These are phyloP conservation scores for Hygrophorus pudorinus DNA, from an alignment of 768 basidiomycete genomes.

Conservation along the genomic window DNA sequence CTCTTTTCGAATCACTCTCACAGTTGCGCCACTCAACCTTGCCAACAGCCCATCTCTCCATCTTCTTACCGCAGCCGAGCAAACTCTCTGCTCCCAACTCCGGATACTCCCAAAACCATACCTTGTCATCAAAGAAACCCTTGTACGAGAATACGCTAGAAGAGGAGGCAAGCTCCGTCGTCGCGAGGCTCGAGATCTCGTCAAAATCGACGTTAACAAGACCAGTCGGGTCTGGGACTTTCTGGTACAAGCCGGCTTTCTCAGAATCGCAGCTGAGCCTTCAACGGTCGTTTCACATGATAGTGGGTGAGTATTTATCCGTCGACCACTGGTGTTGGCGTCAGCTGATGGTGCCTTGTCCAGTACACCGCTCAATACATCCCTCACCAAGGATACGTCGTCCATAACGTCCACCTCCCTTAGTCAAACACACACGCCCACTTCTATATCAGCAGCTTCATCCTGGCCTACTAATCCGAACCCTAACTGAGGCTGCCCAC, in stretches of 20 bases:
- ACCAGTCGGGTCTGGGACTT: slow-evolving; percentile 91
- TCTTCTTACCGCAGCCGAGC: slow-evolving; percentile 82
- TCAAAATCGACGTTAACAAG: slow-evolving; percentile 92
- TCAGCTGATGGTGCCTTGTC: too few relatives aligned
- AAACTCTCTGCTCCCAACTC: slow-evolving; percentile 77
- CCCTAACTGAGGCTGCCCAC: too few relatives aligned
- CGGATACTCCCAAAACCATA: slow-evolving; percentile 94
- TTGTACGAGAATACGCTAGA: slow-evolving; percentile 87
- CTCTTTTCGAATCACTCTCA: not conserved
- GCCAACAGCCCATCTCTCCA: slow-evolving; percentile 86
- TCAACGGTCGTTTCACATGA: slow-evolving; percentile 19
- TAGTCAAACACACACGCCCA: not conserved
- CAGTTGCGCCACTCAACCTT: slow-evolving; percentile 69
- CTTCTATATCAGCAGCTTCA: not conserved
- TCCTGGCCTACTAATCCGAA: too few relatives aligned
- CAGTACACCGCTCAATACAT: not conserved
- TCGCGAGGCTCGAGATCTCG: slow-evolving; percentile 80
- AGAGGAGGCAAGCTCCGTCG: slow-evolving; percentile 81
- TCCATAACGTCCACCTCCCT: not conserved
- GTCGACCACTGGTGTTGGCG: not conserved
- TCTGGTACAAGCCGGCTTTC: slow-evolving; percentile 74
- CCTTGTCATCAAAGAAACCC: slow-evolving; percentile 89
- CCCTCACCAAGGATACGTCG: not conserved
- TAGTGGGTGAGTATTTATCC: slow-evolving; percentile 1
- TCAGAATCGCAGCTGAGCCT: slow-evolving; percentile 57